phyloP scores from a whole-genome alignment of 805 yeast genomes.

The Saccharomycopsis fermentans region DNA sequence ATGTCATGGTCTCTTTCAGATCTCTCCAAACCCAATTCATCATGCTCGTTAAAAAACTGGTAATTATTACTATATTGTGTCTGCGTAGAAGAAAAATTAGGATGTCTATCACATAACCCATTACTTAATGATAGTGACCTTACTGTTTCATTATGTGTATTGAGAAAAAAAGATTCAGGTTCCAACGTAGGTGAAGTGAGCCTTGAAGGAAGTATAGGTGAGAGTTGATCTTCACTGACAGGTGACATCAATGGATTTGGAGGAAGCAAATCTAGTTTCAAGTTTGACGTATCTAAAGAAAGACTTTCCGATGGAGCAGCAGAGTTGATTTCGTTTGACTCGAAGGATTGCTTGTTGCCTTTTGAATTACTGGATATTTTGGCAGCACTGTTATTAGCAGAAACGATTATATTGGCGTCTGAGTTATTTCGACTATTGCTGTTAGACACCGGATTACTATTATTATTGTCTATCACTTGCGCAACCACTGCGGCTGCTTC shows the following conservation, averaged over 20 bases:
- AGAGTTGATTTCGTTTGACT: background rate
- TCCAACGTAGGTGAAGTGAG: constrained; percentile 16
- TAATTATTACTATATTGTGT: background rate
- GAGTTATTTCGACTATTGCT: background rate
- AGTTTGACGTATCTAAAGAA: background rate
- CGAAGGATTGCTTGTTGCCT: background rate
- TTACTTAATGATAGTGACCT: background rate
- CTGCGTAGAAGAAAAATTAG: background rate
- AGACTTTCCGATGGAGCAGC: background rate
- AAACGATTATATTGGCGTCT: background rate
- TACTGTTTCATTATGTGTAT: background rate
- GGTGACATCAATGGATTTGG: constrained; percentile 16
- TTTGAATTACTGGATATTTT: background rate
- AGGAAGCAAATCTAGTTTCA: constrained; percentile 16
- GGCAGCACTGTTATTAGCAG: background rate
- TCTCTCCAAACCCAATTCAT: background rate
- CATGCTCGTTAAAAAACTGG: background rate
- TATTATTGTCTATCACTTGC: background rate
- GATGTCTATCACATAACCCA: background rate
- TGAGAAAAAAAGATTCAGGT: constrained; percentile 4
- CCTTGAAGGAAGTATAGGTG: constrained; percentile 15
- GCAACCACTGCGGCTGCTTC: background rate
- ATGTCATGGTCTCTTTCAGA: background rate
- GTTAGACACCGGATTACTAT: background rate
- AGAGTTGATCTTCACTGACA: constrained; percentile 13